Evolutionary conservation across 73 alveolate genomes (phyloP).

Genomic region (Effrenium voratum): DNA sequence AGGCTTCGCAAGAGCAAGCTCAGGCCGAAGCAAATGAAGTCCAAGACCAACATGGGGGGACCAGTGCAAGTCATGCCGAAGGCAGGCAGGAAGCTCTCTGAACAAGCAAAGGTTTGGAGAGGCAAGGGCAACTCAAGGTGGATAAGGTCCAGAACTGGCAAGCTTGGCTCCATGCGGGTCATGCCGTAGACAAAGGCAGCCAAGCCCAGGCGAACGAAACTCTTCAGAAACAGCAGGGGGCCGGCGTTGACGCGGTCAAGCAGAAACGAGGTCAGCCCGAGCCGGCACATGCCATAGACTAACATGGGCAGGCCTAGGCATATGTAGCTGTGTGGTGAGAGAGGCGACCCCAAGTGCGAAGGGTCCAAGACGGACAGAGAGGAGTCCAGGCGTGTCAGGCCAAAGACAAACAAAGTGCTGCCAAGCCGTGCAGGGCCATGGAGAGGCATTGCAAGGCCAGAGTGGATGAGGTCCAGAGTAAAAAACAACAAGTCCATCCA

Average conservation of each 20-base stretch:
- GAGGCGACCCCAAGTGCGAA: neutral
- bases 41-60: neutral
- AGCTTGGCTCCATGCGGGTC: neutral
- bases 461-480: conserved; percentile 22
- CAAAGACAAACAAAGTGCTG: conserved; percentile 39
- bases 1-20: conserved; percentile 10
- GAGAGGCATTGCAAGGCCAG: neutral
- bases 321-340: neutral
- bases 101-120: neutral
- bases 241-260: neutral
- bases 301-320: neutral
- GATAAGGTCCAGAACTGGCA: neutral
- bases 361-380: neutral
- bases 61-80: conserved; percentile 77
- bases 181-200: conserved; percentile 21
- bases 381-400: conserved; percentile 31
- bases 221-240: neutral
- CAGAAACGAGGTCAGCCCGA: neutral
- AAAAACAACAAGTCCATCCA: neutral
- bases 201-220: neutral
- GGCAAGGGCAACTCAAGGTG: neutral
- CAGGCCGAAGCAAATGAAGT: conserved; percentile 57
- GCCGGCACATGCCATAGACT: conserved; percentile 24
- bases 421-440: conserved; percentile 2
- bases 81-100: conserved; percentile 8